Evolutionary conservation across 345 rosid genomes (phyloP).

Genomic region (Salix caprea): DNA sequence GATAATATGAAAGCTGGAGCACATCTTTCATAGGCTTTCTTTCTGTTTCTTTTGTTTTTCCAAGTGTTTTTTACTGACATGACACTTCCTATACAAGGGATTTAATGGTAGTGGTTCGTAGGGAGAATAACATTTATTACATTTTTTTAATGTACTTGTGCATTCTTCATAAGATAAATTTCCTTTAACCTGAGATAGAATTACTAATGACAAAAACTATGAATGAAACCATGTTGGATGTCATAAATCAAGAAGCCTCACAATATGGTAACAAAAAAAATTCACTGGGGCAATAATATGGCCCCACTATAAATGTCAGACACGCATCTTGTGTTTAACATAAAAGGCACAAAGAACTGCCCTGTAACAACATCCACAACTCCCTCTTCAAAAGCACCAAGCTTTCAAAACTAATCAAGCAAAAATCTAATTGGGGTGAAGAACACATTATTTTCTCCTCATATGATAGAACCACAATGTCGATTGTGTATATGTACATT

Average conservation of each 20-base stretch:
- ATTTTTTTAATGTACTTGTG: neutral
- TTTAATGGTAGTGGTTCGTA: neutral
- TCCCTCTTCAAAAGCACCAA: neutral
- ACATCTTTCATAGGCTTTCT: neutral
- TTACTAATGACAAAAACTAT: neutral
- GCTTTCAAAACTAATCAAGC: neutral
- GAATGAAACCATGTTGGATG: neutral
- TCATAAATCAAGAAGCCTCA: neutral
- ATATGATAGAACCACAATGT: neutral
- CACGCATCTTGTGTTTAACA: neutral
- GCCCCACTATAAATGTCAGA: neutral
- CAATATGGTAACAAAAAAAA: neutral
- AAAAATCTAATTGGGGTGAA: neutral
- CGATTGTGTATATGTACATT: neutral
- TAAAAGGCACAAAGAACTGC: neutral
- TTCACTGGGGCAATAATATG: neutral
- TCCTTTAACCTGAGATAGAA: neutral
- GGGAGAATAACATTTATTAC: neutral
- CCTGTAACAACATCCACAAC: neutral
- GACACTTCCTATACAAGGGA: neutral
- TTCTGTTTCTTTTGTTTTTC: neutral
- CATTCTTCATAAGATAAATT: neutral
- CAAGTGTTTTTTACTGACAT: neutral
- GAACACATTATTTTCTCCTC: neutral
- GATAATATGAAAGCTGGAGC: neutral